Conservation (phyloP, 805 yeast species). For the Candida loeiensis region DNA sequence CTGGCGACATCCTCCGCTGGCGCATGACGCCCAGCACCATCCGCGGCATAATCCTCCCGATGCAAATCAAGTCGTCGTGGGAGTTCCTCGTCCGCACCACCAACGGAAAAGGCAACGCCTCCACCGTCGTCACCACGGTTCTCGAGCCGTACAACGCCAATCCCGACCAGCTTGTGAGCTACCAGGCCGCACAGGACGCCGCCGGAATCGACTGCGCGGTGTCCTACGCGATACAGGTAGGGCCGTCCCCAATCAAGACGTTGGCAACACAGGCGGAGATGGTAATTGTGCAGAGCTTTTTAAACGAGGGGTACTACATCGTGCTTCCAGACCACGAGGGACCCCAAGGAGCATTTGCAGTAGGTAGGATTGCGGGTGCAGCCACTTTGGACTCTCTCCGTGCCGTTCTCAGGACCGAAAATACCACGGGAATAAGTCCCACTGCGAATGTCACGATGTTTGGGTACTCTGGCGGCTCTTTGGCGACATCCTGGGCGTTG, state of each 20-base stretch:
- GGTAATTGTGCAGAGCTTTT: conserved; percentile 11
- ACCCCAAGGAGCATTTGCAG: conserved; percentile 26
- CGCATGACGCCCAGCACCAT: conserved; percentile 12
- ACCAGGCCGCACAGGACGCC: conserved; percentile 21
- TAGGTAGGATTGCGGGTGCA: conserved; percentile 28
- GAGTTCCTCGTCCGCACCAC: conserved; percentile 23
- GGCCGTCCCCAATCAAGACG: conserved; percentile 11
- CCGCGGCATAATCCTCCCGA: conserved; percentile 11
- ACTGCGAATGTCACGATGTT: conserved; percentile 23
- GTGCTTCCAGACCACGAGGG: conserved; percentile 37
- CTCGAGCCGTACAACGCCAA: conserved; percentile 23
- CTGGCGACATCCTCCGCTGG: conserved; percentile 13
- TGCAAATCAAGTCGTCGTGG: conserved; percentile 10
- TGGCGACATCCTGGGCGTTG: conserved; percentile 38
- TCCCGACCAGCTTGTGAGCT: conserved; percentile 19
- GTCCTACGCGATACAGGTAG: conserved; percentile 18
- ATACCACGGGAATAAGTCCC: conserved; percentile 18
- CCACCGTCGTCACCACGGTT: conserved; percentile 20
- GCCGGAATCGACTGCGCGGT: conserved; percentile 18
- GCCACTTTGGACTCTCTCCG: conserved; percentile 29
- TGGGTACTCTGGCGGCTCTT: conserved; percentile 40
- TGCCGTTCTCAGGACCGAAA: conserved; percentile 20
- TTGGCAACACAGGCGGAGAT: conserved; percentile 16
- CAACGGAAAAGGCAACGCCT: conserved; percentile 17
- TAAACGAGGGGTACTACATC: conserved; percentile 30